phyloP scores from a whole-genome alignment of 2,329 filamentous ascomycete genomes.

The Didymella glomerata region DNA sequence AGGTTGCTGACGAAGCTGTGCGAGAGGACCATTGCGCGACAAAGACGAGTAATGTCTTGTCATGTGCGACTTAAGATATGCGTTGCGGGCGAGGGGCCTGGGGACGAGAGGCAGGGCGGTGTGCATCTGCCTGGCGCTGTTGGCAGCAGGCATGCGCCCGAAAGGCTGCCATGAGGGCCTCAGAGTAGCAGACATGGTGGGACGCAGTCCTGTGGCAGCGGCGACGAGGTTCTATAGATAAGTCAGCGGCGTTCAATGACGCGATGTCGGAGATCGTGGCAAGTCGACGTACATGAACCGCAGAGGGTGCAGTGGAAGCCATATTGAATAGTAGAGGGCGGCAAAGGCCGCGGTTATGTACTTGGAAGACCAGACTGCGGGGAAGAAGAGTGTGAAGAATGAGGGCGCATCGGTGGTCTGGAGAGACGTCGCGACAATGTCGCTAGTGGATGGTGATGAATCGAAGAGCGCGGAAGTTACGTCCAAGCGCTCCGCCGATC shows the following conservation, averaged over 20 bases:
- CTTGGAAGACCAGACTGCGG: slow-evolving; percentile 29
- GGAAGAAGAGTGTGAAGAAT: slow-evolving; percentile 23
- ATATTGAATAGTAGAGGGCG: slow-evolving; percentile 50
- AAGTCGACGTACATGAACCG: slow-evolving; percentile 56
- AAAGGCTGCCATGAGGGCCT: slow-evolving; percentile 47
- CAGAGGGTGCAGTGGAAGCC: slow-evolving; percentile 61
- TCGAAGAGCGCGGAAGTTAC: slow-evolving; percentile 38
- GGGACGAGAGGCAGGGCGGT: slow-evolving; percentile 39
- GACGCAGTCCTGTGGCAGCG: slow-evolving; percentile 51
- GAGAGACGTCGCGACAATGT: slow-evolving; percentile 31
- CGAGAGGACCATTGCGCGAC: slow-evolving; percentile 46
- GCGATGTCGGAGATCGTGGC: slow-evolving; percentile 39
- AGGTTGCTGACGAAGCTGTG: slow-evolving; percentile 42
- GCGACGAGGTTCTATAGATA: slow-evolving; percentile 55
- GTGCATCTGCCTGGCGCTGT: slow-evolving; percentile 34
- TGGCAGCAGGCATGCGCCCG: slow-evolving; percentile 32
- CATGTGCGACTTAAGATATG: slow-evolving; percentile 36
- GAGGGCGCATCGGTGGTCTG: slow-evolving; percentile 30
- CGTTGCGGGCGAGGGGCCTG: slow-evolving; percentile 45
- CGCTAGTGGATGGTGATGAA: slow-evolving; percentile 29
- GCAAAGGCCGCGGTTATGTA: slow-evolving; percentile 41
- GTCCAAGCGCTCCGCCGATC: slow-evolving; percentile 29
- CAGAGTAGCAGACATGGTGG: slow-evolving; percentile 51
- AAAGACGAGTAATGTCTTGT: slow-evolving; percentile 52
- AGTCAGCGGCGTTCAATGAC: slow-evolving; percentile 31